Percentiles rank a stretch among this genome's conserved stretches.
phyloP scores from a whole-genome alignment of 31 red algal genomes.

The Odonthalia washingtoniensis region DNA sequence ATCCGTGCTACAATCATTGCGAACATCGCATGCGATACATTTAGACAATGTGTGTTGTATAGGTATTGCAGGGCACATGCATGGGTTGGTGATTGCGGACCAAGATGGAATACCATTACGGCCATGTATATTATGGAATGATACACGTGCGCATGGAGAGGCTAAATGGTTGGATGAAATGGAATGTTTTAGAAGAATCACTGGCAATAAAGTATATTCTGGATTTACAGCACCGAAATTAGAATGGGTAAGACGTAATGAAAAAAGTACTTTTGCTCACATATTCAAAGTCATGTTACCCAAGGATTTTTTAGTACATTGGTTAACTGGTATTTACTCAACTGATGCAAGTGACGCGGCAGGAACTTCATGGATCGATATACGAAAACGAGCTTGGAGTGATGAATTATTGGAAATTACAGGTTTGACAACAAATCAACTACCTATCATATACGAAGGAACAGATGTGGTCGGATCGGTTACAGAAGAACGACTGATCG shows the following conservation, averaged over 20 bases:
- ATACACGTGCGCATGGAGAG: not conserved
- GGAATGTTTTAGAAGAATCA: not conserved
- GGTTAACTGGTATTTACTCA: not conserved
- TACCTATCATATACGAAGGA: not conserved
- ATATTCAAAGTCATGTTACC: not conserved
- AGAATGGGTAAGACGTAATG: not conserved
- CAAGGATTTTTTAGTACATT: not conserved
- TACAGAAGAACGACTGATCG: not conserved
- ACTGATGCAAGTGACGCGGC: not conserved
- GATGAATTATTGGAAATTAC: not conserved
- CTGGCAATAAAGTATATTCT: not conserved
- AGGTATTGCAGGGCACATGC: not conserved
- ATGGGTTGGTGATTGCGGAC: not conserved
- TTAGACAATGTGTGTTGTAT: not conserved
- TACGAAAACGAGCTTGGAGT: not conserved
- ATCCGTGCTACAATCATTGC: not conserved
- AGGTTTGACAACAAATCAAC: not conserved
- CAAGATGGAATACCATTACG: not conserved
- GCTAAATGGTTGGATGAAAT: not conserved
- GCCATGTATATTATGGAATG: not conserved
- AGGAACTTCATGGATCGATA: not conserved
- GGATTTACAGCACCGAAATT: not conserved
- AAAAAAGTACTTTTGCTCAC: not conserved
- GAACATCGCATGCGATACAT: not conserved
- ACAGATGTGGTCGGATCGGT: not conserved